phyloP scores from a whole-genome alignment of 73 alveolate species.

The Stentor coeruleus region DNA sequence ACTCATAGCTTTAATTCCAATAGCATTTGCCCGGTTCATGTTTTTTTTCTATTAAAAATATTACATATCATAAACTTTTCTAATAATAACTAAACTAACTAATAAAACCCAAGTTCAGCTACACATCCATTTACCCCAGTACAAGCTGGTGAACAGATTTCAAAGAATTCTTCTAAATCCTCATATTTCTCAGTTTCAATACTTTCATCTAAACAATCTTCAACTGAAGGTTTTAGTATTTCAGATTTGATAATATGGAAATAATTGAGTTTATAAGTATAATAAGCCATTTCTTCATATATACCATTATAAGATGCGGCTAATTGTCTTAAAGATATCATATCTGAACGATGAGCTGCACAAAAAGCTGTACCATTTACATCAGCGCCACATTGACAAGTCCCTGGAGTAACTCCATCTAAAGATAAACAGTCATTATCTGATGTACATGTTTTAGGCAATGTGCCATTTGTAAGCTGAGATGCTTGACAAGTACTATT shows the following conservation, averaged over 20 bases:
- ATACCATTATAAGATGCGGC: background rate
- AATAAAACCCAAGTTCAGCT: background rate
- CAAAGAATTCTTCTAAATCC: background rate
- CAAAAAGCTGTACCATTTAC: background rate
- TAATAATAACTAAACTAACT: too few species aligned
- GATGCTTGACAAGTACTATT: background rate
- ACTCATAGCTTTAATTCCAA: too few species aligned
- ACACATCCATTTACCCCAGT: background rate
- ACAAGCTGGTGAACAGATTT: background rate
- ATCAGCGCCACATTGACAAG: background rate
- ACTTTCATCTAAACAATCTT: background rate
- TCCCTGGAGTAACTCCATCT: slow-evolving; percentile 1
- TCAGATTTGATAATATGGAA: background rate
- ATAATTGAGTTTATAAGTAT: background rate
- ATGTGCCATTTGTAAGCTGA: background rate
- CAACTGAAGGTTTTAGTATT: background rate
- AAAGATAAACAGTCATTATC: background rate
- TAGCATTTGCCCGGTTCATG: too few species aligned
- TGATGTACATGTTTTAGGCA: background rate
- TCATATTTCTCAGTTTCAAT: background rate
- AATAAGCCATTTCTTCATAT: background rate
- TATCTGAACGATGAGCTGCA: background rate
- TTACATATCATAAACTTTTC: too few species aligned
- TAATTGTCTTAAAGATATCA: background rate
- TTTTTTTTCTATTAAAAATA: too few species aligned